Base-by-base conservation (phyloP, 2,329 filamentous ascomycete genomes). In the Nemania diffusa region DNA sequence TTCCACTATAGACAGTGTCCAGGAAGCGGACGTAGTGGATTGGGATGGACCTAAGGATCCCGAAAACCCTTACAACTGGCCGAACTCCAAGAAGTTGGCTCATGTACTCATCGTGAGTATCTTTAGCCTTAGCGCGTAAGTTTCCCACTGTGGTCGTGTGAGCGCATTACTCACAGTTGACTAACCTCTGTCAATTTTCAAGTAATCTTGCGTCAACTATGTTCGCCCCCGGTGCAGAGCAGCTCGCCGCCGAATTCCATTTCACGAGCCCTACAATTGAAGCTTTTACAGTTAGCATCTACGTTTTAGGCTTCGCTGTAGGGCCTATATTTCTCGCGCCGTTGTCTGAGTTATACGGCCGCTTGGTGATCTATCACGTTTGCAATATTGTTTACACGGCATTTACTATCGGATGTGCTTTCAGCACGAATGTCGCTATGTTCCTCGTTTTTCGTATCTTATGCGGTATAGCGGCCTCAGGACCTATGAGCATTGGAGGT, bases 261-360 rank as follows among this genome's bases (percentile, higher is more conserved):
- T 13, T 67, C 27, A 67, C 58, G 17, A 20, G 42, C 15, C 11
- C 58, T 13, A 63, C 17, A 13, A 22, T 62, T 20, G 34, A 32
- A 24, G 29, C 53, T 15, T 67, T 67, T 6, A 67, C 64, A 4
- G 64, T 74, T 57, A 65, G 50, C 26, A 71, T 72, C 13, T 71
- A 70, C 48, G 42, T 70, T 7, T 37, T 71, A 5, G 65, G 64
- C 9, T 69, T 57, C 48, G 57, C n/a, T 13, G 73, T 82, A 44
- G 81, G 81, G 1, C 81, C 81, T 1, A 69, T 82, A 3, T 68
- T 83, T 17, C 79, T 80, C 64, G 80, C 80, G 1, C 82, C 83
- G 0, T 53, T 83, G 13, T 81, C 77, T 13, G 83, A 85, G 65
- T 57, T 79, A 26, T 79, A 78, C 61, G 79, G 79, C 20, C 77